phyloP scores from a whole-genome alignment of 2,329 filamentous ascomycete genomes.

The Pseudocercospora macadamiae region DNA sequence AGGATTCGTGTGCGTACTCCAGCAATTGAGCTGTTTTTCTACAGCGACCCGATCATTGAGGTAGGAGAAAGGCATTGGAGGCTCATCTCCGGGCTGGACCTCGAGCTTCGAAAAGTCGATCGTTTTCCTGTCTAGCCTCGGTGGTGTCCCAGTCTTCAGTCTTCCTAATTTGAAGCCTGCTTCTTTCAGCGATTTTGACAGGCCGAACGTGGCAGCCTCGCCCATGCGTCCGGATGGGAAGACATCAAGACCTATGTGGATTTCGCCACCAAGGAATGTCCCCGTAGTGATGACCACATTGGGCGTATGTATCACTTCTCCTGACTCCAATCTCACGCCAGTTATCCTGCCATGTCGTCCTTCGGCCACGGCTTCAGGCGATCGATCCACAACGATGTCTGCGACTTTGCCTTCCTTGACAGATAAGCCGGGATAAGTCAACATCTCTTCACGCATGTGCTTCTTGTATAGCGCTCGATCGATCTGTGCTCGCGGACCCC shows the following conservation, averaged over 20 bases:
- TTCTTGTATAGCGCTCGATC: conserved; percentile 86
- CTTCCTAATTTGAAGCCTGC: conserved; percentile 89
- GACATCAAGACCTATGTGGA: conserved; percentile 82
- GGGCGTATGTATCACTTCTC: conserved; percentile 76
- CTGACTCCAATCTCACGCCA: conserved; percentile 84
- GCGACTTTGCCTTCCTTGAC: conserved; percentile 86
- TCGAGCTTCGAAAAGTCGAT: conserved; percentile 78
- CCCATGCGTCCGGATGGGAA: conserved; percentile 91
- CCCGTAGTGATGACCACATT: conserved; percentile 94
- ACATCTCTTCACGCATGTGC: conserved; percentile 86
- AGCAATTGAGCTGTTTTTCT: conserved; percentile 80
- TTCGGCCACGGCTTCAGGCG: conserved; percentile 47
- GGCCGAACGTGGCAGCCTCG: conserved; percentile 86
- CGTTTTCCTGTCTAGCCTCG: conserved; percentile 76
- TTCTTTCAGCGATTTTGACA: conserved; percentile 86
- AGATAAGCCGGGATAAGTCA: conserved; percentile 74
- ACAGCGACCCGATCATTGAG: conserved; percentile 79
- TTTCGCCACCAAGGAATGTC: conserved; percentile 93
- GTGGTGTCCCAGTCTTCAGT: conserved; percentile 94
- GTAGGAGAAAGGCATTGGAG: conserved; percentile 89
- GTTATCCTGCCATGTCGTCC: conserved; percentile 71
- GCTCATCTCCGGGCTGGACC: conserved; percentile 77
- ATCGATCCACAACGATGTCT: conserved; percentile 77
- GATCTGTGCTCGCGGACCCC: conserved; percentile 96
- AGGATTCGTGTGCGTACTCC: conserved; percentile 84